Evolutionary conservation across 2,329 filamentous ascomycete genomes (phyloP).

Genomic region (Polytolypa hystricis): DNA sequence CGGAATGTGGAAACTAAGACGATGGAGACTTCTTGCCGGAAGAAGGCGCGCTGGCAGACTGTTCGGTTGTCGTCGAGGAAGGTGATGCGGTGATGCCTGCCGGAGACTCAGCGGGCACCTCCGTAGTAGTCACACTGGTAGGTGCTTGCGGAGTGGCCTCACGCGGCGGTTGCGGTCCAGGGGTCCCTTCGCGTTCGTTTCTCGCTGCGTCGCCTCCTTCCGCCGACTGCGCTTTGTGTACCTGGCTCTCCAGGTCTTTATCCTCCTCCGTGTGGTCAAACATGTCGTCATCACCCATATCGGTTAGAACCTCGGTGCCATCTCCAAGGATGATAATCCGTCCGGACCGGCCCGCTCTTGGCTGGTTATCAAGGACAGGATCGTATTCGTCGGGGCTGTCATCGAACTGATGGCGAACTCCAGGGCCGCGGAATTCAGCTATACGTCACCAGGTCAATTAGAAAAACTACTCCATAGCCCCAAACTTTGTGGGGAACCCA

Average conservation of each 20-base stretch:
- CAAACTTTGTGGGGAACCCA: slow-evolving; percentile 52
- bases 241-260: slow-evolving; percentile 74
- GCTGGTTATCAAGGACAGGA: slow-evolving; percentile 35
- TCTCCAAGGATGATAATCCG: slow-evolving; percentile 92
- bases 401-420: slow-evolving; percentile 71
- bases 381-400: slow-evolving; percentile 55
- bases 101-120: slow-evolving; percentile 2
- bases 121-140: slow-evolving; percentile 12
- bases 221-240: slow-evolving; percentile 46
- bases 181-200: slow-evolving; percentile 41
- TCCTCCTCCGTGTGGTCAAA: slow-evolving; percentile 84
- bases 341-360: slow-evolving; percentile 60
- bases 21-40: slow-evolving; percentile 16
- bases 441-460: slow-evolving; percentile 21
- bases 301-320: slow-evolving; percentile 82
- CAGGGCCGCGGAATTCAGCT: slow-evolving; percentile 79
- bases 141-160: slow-evolving; percentile 15
- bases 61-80: slow-evolving; percentile 27
- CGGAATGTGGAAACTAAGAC: slow-evolving; percentile 22
- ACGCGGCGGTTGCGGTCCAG: slow-evolving; percentile 35
- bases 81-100: slow-evolving; percentile 25
- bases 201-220: slow-evolving; percentile 29
- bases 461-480: background rate
- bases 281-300: slow-evolving; percentile 84
- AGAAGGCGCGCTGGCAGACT: slow-evolving; percentile 12